Conservation (phyloP, 202 grass and related monocot genomes). For the Panicum hallii region DNA sequence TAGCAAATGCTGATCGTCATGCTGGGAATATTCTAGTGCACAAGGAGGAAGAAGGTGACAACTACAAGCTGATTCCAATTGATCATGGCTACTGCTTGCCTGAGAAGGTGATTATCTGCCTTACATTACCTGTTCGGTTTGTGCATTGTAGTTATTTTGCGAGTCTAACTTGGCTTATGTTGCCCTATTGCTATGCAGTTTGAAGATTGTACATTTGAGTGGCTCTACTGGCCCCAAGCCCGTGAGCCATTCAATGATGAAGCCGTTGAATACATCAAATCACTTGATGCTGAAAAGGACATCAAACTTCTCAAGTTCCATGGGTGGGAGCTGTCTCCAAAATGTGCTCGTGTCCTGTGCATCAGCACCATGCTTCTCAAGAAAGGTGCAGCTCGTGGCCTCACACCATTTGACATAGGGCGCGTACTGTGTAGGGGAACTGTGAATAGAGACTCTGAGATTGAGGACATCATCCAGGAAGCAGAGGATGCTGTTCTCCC, state of each 20-base stretch:
- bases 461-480: slow-evolving; percentile 73
- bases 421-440: slow-evolving; percentile 80
- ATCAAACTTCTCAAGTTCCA: slow-evolving; percentile 77
- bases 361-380: slow-evolving; percentile 88
- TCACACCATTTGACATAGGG: slow-evolving; percentile 78
- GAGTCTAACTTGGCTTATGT: slow-evolving; percentile 13
- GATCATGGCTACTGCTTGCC: slow-evolving; percentile 85
- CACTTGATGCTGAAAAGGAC: slow-evolving; percentile 77
- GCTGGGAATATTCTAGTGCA: slow-evolving; percentile 81
- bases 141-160: slow-evolving; percentile 4
- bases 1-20: slow-evolving; percentile 95
- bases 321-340: slow-evolving; percentile 73
- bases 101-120: slow-evolving; percentile 67
- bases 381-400: slow-evolving; percentile 62
- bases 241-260: slow-evolving; percentile 54
- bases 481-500: slow-evolving; percentile 64
- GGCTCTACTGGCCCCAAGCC: slow-evolving; percentile 88
- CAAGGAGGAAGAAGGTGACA: slow-evolving; percentile 60
- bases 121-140: not conserved
- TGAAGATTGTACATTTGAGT: slow-evolving; percentile 89
- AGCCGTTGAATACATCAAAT: slow-evolving; percentile 63
- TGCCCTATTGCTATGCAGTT: slow-evolving; percentile 54
- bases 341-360: slow-evolving; percentile 60
- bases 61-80: slow-evolving; percentile 75
- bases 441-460: slow-evolving; percentile 68